Evolutionary conservation across 768 basidiomycete genomes (phyloP).

Genomic region (Terana coerulea): DNA sequence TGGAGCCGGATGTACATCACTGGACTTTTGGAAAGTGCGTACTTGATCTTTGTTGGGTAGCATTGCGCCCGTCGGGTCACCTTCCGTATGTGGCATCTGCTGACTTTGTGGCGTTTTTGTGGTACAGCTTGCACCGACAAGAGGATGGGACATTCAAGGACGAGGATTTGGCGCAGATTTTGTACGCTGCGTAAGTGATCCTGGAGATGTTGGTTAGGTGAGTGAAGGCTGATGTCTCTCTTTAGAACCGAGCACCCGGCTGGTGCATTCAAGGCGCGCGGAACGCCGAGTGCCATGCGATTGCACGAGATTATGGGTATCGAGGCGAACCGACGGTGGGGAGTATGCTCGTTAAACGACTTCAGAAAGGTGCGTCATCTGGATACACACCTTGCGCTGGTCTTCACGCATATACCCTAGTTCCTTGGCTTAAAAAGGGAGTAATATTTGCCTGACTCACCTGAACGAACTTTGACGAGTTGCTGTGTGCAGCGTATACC

Average conservation of each 20-base stretch:
- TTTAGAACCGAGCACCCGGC: constrained; percentile 68
- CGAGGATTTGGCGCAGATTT: constrained; percentile 59
- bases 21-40: constrained; percentile 69
- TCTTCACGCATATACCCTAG: constrained; percentile 20
- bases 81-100: neutral
- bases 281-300: constrained; percentile 67
- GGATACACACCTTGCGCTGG: no score
- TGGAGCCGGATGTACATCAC: constrained; percentile 44
- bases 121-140: constrained; percentile 54
- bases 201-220: neutral
- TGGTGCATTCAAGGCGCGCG: constrained; percentile 69
- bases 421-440: constrained; percentile 76
- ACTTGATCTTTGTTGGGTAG: neutral
- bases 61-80: neutral
- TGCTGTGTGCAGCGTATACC: constrained; percentile 47
- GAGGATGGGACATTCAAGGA: constrained; percentile 62
- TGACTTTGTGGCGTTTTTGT: neutral
- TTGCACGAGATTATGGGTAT: constrained; percentile 85
- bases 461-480: neutral
- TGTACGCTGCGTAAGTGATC: constrained; percentile 60
- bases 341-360: constrained; percentile 80
- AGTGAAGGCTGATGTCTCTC: neutral
- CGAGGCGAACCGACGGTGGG: constrained; percentile 71
- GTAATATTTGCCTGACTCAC: constrained; percentile 14
- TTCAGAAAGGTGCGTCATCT: constrained; percentile 58